Conservation (phyloP, 495 filamentous ascomycete species). For the Cercophora scortea region DNA sequence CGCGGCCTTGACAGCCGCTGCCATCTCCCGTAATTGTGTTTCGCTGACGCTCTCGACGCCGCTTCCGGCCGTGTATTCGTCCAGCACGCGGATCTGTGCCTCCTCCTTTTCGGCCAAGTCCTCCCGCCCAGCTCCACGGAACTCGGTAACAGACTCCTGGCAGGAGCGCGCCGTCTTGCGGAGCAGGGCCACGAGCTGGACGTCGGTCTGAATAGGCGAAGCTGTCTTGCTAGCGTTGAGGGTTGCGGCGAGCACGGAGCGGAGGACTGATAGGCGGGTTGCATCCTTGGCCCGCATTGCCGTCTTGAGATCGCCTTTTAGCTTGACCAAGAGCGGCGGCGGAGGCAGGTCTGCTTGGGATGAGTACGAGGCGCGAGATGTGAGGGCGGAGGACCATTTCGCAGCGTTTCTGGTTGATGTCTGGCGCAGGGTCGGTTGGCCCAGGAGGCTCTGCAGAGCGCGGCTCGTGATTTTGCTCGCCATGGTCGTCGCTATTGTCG, state of each 20-base stretch:
- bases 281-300: conserved; percentile 54
- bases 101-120: conserved; percentile 51
- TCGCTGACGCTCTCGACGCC: conserved; percentile 32
- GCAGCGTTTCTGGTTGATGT: neutral
- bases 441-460: neutral
- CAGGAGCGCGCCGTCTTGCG: conserved; percentile 32
- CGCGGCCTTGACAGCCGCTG: conserved; percentile 28
- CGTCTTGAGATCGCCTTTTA: conserved; percentile 50
- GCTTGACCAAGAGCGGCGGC: conserved; percentile 34
- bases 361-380: neutral
- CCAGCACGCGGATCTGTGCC: conserved; percentile 36
- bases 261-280: conserved; percentile 44
- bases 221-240: conserved; percentile 52
- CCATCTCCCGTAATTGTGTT: conserved; percentile 30
- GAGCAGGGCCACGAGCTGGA: conserved; percentile 47
- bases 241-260: conserved; percentile 42
- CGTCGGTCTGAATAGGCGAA: conserved; percentile 47
- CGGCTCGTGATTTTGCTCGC: neutral
- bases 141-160: conserved; percentile 38
- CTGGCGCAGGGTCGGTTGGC: neutral
- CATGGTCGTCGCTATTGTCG: neutral
- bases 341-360: conserved; percentile 18
- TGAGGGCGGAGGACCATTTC: neutral
- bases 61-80: conserved; percentile 39
- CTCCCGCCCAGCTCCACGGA: conserved; percentile 37